Conservation (phyloP, 2,329 filamentous ascomycete species). For the Alternaria brassicae region DNA sequence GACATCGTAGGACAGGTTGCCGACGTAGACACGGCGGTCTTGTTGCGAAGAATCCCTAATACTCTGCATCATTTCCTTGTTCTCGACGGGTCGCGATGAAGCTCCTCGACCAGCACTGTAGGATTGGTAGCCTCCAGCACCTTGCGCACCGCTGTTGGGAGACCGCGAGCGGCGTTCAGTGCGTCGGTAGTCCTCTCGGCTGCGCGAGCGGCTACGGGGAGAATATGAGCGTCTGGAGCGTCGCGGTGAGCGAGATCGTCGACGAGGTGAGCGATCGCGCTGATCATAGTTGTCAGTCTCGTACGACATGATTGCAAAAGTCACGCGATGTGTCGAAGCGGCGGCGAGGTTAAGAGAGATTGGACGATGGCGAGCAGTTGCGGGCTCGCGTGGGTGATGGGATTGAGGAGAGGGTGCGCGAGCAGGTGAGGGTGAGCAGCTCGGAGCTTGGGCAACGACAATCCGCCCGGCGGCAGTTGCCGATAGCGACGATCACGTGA, state of each 20-base stretch:
- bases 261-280: slow-evolving; percentile 71
- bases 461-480: slow-evolving; percentile 29
- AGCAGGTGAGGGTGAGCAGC: slow-evolving; percentile 26
- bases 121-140: slow-evolving; percentile 72
- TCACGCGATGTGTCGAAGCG: slow-evolving; percentile 18
- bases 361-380: slow-evolving; percentile 23
- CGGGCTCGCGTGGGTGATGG: slow-evolving; percentile 35
- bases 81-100: slow-evolving; percentile 74
- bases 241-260: slow-evolving; percentile 59
- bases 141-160: slow-evolving; percentile 78
- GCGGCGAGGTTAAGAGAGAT: slow-evolving; percentile 13
- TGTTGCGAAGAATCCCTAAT: slow-evolving; percentile 95
- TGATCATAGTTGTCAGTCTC: slow-evolving; percentile 49
- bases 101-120: slow-evolving; percentile 60
- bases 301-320: slow-evolving; percentile 43
- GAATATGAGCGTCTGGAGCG: slow-evolving; percentile 68
- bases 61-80: slow-evolving; percentile 94
- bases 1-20: slow-evolving; percentile 98
- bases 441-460: slow-evolving; percentile 26
- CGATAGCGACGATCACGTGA: slow-evolving; percentile 23
- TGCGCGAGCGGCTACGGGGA: slow-evolving; percentile 76
- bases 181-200: slow-evolving; percentile 64
- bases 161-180: slow-evolving; percentile 70
- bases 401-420: slow-evolving; percentile 32
- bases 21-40: slow-evolving; percentile 98